Evolutionary conservation across 1,284 basidiomycete species (phyloP).

Genomic region (Ustilago cynodontis): DNA sequence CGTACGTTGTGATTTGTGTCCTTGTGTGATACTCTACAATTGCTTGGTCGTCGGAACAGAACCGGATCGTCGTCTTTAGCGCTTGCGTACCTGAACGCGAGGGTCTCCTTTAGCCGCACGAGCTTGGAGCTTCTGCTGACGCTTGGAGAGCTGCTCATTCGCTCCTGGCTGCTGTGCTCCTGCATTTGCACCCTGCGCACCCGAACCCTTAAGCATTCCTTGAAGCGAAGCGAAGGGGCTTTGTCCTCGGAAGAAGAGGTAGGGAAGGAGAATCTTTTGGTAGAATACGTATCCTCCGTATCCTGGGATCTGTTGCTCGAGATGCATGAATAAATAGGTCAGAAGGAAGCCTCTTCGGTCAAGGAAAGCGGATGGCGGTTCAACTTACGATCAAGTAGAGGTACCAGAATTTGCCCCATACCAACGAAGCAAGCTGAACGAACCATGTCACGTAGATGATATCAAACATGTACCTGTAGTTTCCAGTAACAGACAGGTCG

Average conservation of each 20-base stretch:
- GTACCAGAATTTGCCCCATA: slow-evolving; percentile 67
- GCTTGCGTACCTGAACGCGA: slow-evolving; percentile 53
- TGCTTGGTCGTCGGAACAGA: not conserved
- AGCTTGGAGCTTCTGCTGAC: slow-evolving; percentile 67
- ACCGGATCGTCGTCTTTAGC: slow-evolving; percentile 12
- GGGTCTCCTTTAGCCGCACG: slow-evolving; percentile 61
- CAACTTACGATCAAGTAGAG: slow-evolving; percentile 66
- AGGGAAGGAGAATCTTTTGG: slow-evolving; percentile 63
- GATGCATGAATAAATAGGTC: not conserved
- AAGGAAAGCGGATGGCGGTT: not conserved
- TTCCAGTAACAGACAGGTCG: not conserved
- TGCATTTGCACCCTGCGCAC: slow-evolving; percentile 12
- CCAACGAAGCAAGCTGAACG: slow-evolving; percentile 65
- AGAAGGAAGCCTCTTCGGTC: not conserved
- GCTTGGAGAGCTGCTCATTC: slow-evolving; percentile 53
- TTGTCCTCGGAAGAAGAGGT: slow-evolving; percentile 58
- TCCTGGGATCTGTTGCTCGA: slow-evolving; percentile 64
- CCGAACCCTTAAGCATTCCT: slow-evolving; percentile 14
- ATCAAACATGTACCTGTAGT: slow-evolving; percentile 70
- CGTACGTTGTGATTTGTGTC: too few species aligned
- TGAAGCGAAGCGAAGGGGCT: slow-evolving; percentile 47
- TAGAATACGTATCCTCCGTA: slow-evolving; percentile 67
- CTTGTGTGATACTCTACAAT: not conserved
- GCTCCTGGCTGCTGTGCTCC: slow-evolving; percentile 22
- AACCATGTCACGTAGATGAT: slow-evolving; percentile 71